These are phyloP conservation scores for Colletotrichum lini DNA, from an alignment of 2,329 filamentous ascomycete species.

Conservation along the genomic window DNA sequence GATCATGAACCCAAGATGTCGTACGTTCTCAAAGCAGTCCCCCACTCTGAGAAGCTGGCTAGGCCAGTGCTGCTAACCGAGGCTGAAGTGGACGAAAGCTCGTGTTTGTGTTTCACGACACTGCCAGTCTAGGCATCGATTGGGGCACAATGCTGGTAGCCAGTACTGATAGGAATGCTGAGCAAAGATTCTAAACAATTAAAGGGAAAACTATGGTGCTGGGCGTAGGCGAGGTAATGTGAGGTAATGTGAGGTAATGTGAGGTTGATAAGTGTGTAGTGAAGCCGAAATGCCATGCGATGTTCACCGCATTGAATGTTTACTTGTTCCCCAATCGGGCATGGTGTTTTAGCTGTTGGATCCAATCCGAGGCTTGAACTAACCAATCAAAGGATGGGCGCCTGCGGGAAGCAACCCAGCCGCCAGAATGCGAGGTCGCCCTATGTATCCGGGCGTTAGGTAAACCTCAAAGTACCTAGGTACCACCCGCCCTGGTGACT, in stretches of 20 bases:
- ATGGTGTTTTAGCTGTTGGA: not conserved
- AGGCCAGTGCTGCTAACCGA: not conserved
- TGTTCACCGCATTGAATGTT: slow-evolving; percentile 4
- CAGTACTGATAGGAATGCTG: not conserved
- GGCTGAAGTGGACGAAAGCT: not conserved
- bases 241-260: not conserved
- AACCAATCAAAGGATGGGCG: not conserved
- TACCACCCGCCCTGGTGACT: too few relatives aligned
- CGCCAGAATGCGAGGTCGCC: not conserved
- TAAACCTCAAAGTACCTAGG: slow-evolving; percentile 9
- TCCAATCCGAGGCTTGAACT: not conserved
- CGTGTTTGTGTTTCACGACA: not conserved
- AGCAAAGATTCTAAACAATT: not conserved
- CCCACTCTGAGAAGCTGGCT: too few relatives aligned
- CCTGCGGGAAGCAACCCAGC: not conserved
- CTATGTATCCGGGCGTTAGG: slow-evolving; percentile 9
- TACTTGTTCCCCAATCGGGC: slow-evolving; percentile 29
- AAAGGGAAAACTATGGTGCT: not conserved
- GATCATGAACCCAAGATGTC: not conserved
- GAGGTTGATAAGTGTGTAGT: not conserved
- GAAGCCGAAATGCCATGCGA: not conserved
- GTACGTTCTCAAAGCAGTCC: too few relatives aligned
- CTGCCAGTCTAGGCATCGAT: not conserved
- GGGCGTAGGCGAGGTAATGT: not conserved
- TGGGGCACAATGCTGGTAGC: not conserved